phyloP scores from a whole-genome alignment of 2,329 filamentous ascomycete species.

The Colletotrichum endophyticum region DNA sequence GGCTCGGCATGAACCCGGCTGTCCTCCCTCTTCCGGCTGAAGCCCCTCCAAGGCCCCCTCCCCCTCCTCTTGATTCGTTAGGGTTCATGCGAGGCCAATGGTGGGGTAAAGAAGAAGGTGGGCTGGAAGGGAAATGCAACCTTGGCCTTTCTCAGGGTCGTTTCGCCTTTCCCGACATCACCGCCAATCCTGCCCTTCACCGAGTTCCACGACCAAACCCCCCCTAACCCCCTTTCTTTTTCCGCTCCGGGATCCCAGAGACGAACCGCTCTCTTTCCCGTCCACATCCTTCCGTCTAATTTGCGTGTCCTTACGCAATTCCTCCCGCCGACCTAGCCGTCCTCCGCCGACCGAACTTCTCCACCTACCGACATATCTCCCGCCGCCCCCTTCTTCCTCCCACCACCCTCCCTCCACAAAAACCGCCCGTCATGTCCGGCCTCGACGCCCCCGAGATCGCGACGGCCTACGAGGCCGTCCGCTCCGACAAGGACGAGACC shows the following conservation, averaged over 20 bases:
- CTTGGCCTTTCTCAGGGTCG: conserved; percentile 17
- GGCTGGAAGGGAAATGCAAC: conserved; percentile 11
- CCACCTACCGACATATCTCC: background rate
- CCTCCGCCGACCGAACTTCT: background rate
- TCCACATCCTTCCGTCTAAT: background rate
- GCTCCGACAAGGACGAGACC: conserved; percentile 67
- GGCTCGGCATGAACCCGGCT: background rate
- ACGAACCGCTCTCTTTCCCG: background rate
- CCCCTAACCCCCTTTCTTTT: background rate
- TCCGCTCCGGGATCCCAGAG: background rate
- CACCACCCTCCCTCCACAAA: background rate
- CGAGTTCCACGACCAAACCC: background rate
- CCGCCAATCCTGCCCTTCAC: conserved; percentile 6
- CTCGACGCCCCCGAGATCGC: conserved; percentile 63
- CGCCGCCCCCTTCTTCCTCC: background rate
- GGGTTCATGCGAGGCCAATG: conserved; percentile 3
- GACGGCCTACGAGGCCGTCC: conserved; percentile 70
- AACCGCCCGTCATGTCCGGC: conserved; percentile 53
- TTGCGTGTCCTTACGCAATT: background rate
- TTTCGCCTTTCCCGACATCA: conserved; percentile 10
- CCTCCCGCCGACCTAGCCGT: background rate
- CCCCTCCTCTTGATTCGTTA: conserved; percentile 13
- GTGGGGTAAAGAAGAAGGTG: background rate
- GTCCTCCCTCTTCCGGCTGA: background rate
- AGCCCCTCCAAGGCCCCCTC: background rate